Evolutionary conservation across 2,329 filamentous ascomycete genomes (phyloP).

Genomic region (Triangularia setosa): DNA sequence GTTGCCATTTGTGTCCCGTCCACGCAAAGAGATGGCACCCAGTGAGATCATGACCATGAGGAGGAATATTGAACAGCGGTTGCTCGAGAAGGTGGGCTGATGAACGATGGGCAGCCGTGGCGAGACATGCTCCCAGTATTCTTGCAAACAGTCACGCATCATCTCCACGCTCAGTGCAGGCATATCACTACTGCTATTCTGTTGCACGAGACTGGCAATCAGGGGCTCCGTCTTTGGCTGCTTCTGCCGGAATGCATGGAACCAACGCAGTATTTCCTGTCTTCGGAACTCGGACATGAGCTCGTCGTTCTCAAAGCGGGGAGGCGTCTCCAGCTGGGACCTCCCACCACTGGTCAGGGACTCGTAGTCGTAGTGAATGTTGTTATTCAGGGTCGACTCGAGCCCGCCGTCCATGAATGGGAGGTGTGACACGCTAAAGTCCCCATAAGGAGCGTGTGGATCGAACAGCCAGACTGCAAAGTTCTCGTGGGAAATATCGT

Average conservation of each 20-base stretch:
- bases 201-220: slow-evolving; percentile 34
- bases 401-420: slow-evolving; percentile 48
- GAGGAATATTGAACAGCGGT: slow-evolving; percentile 72
- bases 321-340: slow-evolving; percentile 44
- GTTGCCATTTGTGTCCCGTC: slow-evolving; percentile 53
- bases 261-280: slow-evolving; percentile 42
- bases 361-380: slow-evolving; percentile 49
- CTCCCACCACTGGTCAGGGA: slow-evolving; percentile 40
- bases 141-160: slow-evolving; percentile 80
- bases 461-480: slow-evolving; percentile 53
- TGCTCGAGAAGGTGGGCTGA: slow-evolving; percentile 78
- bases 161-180: slow-evolving; percentile 66
- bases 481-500: slow-evolving; percentile 40
- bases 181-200: slow-evolving; percentile 38
- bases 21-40: slow-evolving; percentile 74
- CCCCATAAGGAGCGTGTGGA: slow-evolving; percentile 38
- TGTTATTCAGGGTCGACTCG: slow-evolving; percentile 49
- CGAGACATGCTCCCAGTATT: slow-evolving; percentile 84
- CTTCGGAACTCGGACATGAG: slow-evolving; percentile 43
- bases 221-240: slow-evolving; percentile 38
- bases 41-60: slow-evolving; percentile 80
- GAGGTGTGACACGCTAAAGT: slow-evolving; percentile 41
- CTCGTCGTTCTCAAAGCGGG: slow-evolving; percentile 40
- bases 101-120: slow-evolving; percentile 84
- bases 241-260: slow-evolving; percentile 42